A percentile compares a stretch with the other conserved stretches of the same genome.
Conservation (phyloP, 2,329 filamentous ascomycete species). For the Pseudopyricularia cyperi region DNA sequence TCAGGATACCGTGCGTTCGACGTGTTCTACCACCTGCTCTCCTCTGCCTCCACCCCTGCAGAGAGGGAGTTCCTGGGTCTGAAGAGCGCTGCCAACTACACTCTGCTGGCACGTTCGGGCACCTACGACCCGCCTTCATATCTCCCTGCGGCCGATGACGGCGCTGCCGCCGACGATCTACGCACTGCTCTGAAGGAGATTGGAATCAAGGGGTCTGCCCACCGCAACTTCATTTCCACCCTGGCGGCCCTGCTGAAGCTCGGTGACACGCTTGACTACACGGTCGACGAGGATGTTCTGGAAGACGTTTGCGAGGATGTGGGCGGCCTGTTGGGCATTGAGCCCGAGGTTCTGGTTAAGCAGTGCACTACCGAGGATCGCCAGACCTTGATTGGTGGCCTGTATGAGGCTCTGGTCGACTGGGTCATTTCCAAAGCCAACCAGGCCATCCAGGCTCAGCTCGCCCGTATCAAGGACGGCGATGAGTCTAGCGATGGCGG, state of each 20-base stretch:
- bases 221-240: slow-evolving; percentile 73
- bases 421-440: slow-evolving; percentile 91
- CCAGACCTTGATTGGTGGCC: slow-evolving; percentile 64
- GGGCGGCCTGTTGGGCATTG: slow-evolving; percentile 70
- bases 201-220: slow-evolving; percentile 77
- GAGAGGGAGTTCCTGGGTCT: slow-evolving; percentile 83
- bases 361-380: slow-evolving; percentile 79
- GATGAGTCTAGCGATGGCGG: slow-evolving; percentile 53
- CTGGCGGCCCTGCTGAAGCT: slow-evolving; percentile 82
- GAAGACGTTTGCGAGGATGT: slow-evolving; percentile 84
- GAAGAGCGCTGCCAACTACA: slow-evolving; percentile 63
- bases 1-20: slow-evolving; percentile 85
- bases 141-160: slow-evolving; percentile 84
- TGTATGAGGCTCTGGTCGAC: slow-evolving; percentile 91
- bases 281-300: slow-evolving; percentile 70
- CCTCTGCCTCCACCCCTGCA: slow-evolving; percentile 75
- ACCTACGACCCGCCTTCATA: slow-evolving; percentile 82
- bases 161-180: slow-evolving; percentile 87
- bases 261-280: slow-evolving; percentile 77
- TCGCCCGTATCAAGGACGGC: slow-evolving; percentile 51
- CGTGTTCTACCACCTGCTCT: slow-evolving; percentile 93
- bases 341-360: slow-evolving; percentile 66
- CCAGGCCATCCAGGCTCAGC: slow-evolving; percentile 63
- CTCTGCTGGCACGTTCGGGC: slow-evolving; percentile 66
- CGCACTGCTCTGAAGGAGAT: slow-evolving; percentile 76